Base-by-base conservation (phyloP, 2,329 filamentous ascomycete genomes). In the Gremmenia infestans region DNA sequence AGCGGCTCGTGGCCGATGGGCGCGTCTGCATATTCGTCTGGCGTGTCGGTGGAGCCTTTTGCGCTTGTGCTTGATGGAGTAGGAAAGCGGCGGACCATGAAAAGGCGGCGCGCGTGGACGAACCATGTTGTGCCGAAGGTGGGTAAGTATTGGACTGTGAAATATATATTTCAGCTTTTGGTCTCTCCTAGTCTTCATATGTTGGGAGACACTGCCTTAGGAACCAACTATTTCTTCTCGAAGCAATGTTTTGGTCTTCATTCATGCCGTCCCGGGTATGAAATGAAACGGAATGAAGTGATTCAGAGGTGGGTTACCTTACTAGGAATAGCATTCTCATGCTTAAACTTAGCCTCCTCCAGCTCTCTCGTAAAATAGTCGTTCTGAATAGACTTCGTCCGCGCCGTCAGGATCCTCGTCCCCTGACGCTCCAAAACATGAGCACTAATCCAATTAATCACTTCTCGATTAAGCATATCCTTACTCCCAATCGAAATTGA, bases 41-140 rank as follows among this genome's bases (percentile, higher is more conserved):
- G 68, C n/a, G 48, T 36, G 22, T 35, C 22, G 14, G 39, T 52
- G 37, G 32, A 17, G 28, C 28, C 28, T 28, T 28, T 8, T 28
- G 28, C 7, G 28, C 28, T 28, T 11, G 23, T 42, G 9, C 14
- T 17, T 22, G 12, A 45, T 45, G 50, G 36, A 6, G 73, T 72
- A 36, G 73, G 64, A 4, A 73, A 71, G 9, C 78, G 73, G 1
- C 72, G 71, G 11, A 79, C 68, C 5, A 79, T 66, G 50, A 84
- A 74, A 0, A 78, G 60, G 9, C 71, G 72, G 0, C 75, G 71
- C 5, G 72, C 67, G 61, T 79, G 77, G 71, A 76, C 78, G 60
- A 85, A 79, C 73, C 76, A 77, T 7, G 72, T 65, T 1, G 72
- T 70, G 15, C 73, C 70, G 63, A 74, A 78, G 49, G 77, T 76